Evolutionary conservation across 2,329 filamentous ascomycete species (phyloP).

Genomic region (Fusarium sp.): DNA sequence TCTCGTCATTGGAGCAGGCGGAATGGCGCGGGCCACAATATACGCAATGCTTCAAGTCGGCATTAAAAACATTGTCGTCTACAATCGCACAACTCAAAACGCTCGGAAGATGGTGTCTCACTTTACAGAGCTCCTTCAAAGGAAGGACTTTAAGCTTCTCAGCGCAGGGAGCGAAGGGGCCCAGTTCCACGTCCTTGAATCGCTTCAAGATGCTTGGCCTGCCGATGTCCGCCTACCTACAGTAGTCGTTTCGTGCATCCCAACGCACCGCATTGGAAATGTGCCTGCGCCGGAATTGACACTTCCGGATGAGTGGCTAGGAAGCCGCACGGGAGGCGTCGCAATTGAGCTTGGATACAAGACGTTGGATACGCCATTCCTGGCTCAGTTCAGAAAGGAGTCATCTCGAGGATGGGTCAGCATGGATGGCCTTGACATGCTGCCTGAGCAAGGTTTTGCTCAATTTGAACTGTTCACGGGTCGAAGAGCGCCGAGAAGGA

Average conservation of each 20-base stretch:
- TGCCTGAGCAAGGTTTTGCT: constrained; percentile 83
- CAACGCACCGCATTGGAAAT: constrained; percentile 74
- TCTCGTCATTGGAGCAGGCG: constrained; percentile 74
- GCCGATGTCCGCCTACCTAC: constrained; percentile 72
- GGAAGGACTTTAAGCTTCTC: constrained; percentile 56
- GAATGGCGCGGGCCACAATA: constrained; percentile 82
- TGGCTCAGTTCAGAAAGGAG: constrained; percentile 73
- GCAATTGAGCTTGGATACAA: constrained; percentile 82
- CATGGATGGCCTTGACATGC: constrained; percentile 79
- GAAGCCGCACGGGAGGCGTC: constrained; percentile 79
- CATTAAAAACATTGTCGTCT: constrained; percentile 79
- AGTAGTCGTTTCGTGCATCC: constrained; percentile 81
- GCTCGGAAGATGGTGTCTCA: constrained; percentile 76
- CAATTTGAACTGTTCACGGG: constrained; percentile 87
- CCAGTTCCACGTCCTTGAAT: constrained; percentile 69
- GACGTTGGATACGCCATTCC: constrained; percentile 76
- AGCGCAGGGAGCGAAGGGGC: constrained; percentile 57
- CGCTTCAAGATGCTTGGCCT: constrained; percentile 73
- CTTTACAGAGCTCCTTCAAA: constrained; percentile 69
- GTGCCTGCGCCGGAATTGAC: constrained; percentile 76
- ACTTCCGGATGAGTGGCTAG: constrained; percentile 76
- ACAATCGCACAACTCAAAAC: constrained; percentile 76
- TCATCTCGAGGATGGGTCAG: constrained; percentile 76
- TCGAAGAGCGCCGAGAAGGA: constrained; percentile 59
- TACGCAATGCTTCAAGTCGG: constrained; percentile 84